These are phyloP conservation scores for Chaetoceros tenuissimus DNA, from an alignment of 108 stramenopile species.

Conservation along the genomic window DNA sequence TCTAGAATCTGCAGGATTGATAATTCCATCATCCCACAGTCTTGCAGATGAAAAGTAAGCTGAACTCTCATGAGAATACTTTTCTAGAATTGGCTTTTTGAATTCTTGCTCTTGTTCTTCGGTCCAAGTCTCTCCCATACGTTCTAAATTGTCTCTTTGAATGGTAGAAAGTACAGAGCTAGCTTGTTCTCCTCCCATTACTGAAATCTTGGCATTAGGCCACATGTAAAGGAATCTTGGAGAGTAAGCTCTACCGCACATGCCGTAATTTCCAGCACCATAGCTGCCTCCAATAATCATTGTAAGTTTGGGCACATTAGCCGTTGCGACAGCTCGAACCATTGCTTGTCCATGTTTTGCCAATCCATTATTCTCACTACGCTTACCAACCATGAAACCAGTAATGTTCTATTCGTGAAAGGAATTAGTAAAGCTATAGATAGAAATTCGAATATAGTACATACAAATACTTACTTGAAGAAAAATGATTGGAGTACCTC, in stretches of 20 bases:
- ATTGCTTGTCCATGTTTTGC: conserved; percentile 96
- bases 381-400: conserved; percentile 97
- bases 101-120: conserved; percentile 66
- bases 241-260: conserved; percentile 93
- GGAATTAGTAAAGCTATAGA: neutral
- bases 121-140: conserved; percentile 48
- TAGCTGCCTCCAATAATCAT: conserved; percentile 88
- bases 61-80: conserved; percentile 71
- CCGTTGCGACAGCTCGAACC: conserved; percentile 92
- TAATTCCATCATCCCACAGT: conserved; percentile 98
- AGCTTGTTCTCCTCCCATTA: conserved; percentile 99
- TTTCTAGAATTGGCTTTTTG: conserved; percentile 59
- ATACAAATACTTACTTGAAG: too few species aligned
- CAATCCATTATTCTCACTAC: conserved; percentile 94
- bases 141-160: conserved; percentile 71
- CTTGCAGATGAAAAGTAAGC: conserved; percentile 89
- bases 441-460: neutral
- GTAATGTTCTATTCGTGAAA: conserved; percentile 67
- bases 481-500: conserved; percentile 92
- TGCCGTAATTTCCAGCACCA: conserved; percentile 92
- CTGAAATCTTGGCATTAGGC: conserved; percentile 93
- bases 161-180: conserved; percentile 93
- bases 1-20: conserved; percentile 88
- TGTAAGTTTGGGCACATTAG: conserved; percentile 96
- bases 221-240: conserved; percentile 97